These are phyloP conservation scores for Poa pratensis DNA, from an alignment of 176 grass and related monocot genomes.

Conservation along the genomic window DNA sequence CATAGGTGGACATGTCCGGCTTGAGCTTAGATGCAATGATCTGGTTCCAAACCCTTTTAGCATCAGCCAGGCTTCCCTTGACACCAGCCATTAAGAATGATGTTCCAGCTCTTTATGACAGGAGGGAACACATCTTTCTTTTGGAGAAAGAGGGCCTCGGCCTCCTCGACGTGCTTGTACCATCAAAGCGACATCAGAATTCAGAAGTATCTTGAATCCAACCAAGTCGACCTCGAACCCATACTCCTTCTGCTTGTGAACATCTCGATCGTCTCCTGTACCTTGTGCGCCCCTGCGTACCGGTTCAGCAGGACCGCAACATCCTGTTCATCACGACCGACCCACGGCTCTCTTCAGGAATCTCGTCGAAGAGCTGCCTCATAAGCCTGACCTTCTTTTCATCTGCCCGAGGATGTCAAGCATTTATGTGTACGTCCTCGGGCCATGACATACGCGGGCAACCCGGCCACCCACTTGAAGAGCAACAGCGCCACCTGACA, in stretches of 20 bases:
- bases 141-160: conserved; percentile 61
- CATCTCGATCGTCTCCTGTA: conserved; percentile 59
- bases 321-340: conserved; percentile 52
- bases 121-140: conserved; percentile 65
- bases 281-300: conserved; percentile 61
- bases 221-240: conserved; percentile 65
- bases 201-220: conserved; percentile 62
- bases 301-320: conserved; percentile 55
- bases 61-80: conserved; percentile 60
- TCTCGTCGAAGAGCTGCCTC: too few species aligned
- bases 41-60: conserved; percentile 68
- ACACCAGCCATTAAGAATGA: conserved; percentile 81
- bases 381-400: too few species aligned
- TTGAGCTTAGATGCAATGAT: conserved; percentile 61
- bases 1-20: conserved; percentile 61
- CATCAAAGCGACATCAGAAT: conserved; percentile 70
- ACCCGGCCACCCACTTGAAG: conserved; percentile 49
- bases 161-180: conserved; percentile 76
- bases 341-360: conserved; percentile 6
- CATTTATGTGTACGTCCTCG: conserved; percentile 45
- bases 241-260: conserved; percentile 59
- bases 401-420: conserved; percentile 58
- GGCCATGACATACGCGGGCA: conserved; percentile 45
- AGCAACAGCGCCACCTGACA: conserved; percentile 52
- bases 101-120: conserved; percentile 75